Base-by-base conservation (phyloP, 257 asterid species). In the Cordia subcordata region DNA sequence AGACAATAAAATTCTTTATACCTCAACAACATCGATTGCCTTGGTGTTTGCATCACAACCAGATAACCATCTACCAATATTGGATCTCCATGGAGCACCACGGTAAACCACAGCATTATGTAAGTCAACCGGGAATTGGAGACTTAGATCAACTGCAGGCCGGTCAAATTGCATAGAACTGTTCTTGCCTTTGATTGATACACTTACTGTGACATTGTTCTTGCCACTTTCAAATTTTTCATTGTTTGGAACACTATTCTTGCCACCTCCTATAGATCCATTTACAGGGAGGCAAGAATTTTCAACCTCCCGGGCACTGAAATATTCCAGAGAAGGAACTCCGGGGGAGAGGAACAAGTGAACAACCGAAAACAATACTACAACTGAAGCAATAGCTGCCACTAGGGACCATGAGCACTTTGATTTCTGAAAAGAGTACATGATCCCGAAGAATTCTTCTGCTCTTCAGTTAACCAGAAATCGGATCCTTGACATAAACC, bases 21-120 rank as follows among this genome's bases (percentile, higher is more conserved):
- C 99, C 99, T 93, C 97, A 19, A 74, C 64, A 40, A 93, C 69
- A 63, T 77, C 72, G 53, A 84, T 81, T 13, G 77, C 68, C n/a
- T 65, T 52, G 37, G 62, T 45, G 35, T 69, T 81, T 14, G 81
- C 50, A 49, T 82, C 78, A 62, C 99, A 93, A 9, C 91, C 94
- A 42, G 94, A 85, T 68, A 93, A 68, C 99, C 99, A 93, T 47
- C 82, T 75, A 38, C 99, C 99, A 57, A 93, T 71, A 75, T 78
- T 86, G 61, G 86, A 85, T 72, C 81, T 88, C 99, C 99, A 93
- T 4, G 97, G 97, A 65, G 96, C 96, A 68, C 81, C 87, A 35
- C 75, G 82, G 60, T 88, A 85, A 46, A 80, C 69, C 53, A 93
- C 96, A 46, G 91, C 86, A 70, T 81, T 77, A 57, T 76, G 93